Evolutionary conservation across 768 basidiomycete species (phyloP).

Genomic region (Boletus patriciae): DNA sequence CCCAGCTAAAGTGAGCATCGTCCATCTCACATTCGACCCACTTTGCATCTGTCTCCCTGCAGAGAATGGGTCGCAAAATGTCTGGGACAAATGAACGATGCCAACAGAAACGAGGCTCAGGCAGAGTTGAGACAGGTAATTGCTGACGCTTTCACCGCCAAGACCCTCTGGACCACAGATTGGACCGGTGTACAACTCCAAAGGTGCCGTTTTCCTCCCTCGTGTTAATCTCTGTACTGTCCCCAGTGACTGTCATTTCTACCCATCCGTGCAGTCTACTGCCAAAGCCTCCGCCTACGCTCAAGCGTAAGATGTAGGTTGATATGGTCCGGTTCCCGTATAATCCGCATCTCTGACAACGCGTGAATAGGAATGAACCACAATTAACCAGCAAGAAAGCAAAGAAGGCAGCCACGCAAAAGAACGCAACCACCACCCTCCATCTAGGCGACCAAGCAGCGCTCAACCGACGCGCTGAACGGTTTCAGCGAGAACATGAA

Average conservation of each 20-base stretch:
- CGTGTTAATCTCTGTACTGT: slow-evolving; percentile 4
- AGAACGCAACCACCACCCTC: slow-evolving; percentile 37
- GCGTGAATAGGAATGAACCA: slow-evolving; percentile 38
- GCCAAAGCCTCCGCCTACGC: slow-evolving; percentile 54
- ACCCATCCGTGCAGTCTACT: slow-evolving; percentile 45
- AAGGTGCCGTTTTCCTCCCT: slow-evolving; percentile 49
- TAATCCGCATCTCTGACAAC: slow-evolving; percentile 8
- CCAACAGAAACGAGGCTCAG: slow-evolving; percentile 85
- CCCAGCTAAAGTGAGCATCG: slow-evolving; percentile 64
- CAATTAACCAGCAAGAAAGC: slow-evolving; percentile 54
- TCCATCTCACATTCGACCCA: not conserved
- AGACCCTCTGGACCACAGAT: slow-evolving; percentile 89
- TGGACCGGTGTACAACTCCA: slow-evolving; percentile 87
- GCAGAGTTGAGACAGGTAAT: slow-evolving; percentile 96
- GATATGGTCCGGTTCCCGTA: not conserved
- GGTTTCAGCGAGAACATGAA: slow-evolving; percentile 90
- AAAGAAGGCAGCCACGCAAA: slow-evolving; percentile 54
- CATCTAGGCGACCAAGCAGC: slow-evolving; percentile 69
- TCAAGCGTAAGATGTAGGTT: slow-evolving; percentile 73
- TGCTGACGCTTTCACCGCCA: slow-evolving; percentile 83
- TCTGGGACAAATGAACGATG: slow-evolving; percentile 86
- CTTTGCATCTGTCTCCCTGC: slow-evolving; percentile 18
- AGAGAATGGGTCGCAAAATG: slow-evolving; percentile 97
- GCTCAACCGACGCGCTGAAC: slow-evolving; percentile 74
- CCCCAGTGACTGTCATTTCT: slow-evolving; percentile 22